Base-by-base conservation (phyloP, 352 stramenopile species). In the Aphanomyces stellatus region DNA sequence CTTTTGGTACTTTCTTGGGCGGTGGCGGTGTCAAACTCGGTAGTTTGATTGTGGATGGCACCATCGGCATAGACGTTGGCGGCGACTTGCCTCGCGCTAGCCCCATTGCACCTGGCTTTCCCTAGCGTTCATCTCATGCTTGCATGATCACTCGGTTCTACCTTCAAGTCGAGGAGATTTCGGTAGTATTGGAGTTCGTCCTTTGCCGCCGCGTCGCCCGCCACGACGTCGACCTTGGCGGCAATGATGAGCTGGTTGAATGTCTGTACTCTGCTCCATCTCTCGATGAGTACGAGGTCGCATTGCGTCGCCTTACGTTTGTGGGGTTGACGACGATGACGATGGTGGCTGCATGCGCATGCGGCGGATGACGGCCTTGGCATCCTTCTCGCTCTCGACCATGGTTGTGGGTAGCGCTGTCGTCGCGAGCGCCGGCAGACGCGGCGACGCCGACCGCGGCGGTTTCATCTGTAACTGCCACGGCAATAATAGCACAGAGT, bases 171-270 rank as follows among this genome's bases (percentile, higher is more conserved):
- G 13, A 67, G 34, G 60, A 67, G 24, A 27, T 46, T 57, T 10
- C 60, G 43, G 49, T 67, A 67, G 34, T 49, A 67, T 31, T 41
- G 22, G 27, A 67, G 60, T 33, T 67, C 60, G 49, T 67, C 48
- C 22, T 67, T 67, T 5, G 60, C 41, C 4, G 49, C 60, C 31
- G 60, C 41, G 48, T 55, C 46, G 24, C 41, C 37, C 15, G 22
- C n/a, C 34, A 59, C 41, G 11, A 67, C 37, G 34, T 67, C 60
- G 49, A 30, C 48, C 28, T 67, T 67, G 13, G 60, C 60, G 5
- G 60, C 60, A 19, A 57, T 13, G 31, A 67, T 46, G 27, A 67
- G 42, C n/a, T 67, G 37, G 24, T 67, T 56, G 34, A 67, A 67
- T 37, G 19, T 33, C 10, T 49, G 10, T 8, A 67, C 22, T n/a